Evolutionary conservation across 1,139 yeast genomes (phyloP).

Genomic region (Petasospora rhodanensis): DNA sequence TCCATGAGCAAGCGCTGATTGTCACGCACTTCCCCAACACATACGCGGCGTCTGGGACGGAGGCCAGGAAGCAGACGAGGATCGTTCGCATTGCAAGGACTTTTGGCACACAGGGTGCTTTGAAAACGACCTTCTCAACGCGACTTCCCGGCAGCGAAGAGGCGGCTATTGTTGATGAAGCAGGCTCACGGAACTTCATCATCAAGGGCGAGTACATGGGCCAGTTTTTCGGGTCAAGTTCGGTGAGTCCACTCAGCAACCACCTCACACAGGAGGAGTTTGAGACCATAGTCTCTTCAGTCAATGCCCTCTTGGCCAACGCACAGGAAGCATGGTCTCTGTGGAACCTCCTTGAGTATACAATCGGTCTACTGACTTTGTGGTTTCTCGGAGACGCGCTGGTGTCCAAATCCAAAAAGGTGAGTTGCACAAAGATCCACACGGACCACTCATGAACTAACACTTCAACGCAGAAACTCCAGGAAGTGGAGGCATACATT

Average conservation of each 20-base stretch:
- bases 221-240: slow-evolving; percentile 46
- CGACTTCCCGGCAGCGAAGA: slow-evolving; percentile 62
- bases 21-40: slow-evolving; percentile 67
- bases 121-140: slow-evolving; percentile 56
- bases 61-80: slow-evolving; percentile 39
- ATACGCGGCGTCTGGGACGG: slow-evolving; percentile 32
- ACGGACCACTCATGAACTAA: no score
- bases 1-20: slow-evolving; percentile 35
- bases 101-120: slow-evolving; percentile 30
- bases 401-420: slow-evolving; percentile 22
- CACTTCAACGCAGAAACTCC: slow-evolving; percentile 27
- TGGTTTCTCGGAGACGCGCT: slow-evolving; percentile 31
- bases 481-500: slow-evolving; percentile 44
- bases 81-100: slow-evolving; percentile 61
- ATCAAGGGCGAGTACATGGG: slow-evolving; percentile 38
- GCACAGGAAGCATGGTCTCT: slow-evolving; percentile 39
- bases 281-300: slow-evolving; percentile 33
- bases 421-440: slow-evolving; percentile 12
- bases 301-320: slow-evolving; percentile 41
- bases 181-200: slow-evolving; percentile 24
- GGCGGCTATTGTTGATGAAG: slow-evolving; percentile 46
- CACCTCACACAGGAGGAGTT: slow-evolving; percentile 38
- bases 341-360: slow-evolving; percentile 36
- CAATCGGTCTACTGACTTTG: slow-evolving; percentile 46
- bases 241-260: slow-evolving; percentile 50